A percentile compares a stretch with the other conserved stretches of the same genome.
Evolutionary conservation across 2,329 filamentous ascomycete species (phyloP).

Genomic region (Magnaporthales sp.): DNA sequence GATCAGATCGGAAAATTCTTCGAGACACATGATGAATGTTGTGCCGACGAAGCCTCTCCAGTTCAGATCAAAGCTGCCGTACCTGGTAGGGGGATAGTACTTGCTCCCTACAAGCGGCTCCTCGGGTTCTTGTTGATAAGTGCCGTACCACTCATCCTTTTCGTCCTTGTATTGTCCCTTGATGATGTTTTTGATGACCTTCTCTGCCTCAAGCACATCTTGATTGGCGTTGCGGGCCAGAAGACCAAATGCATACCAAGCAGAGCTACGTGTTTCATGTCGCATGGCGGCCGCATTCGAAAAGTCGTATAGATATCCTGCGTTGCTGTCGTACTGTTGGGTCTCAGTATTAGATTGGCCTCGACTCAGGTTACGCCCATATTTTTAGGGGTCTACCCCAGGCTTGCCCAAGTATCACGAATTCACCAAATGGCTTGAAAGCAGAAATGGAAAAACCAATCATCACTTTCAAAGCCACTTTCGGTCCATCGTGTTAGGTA

Average conservation of each 20-base stretch:
- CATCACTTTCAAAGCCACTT: not conserved
- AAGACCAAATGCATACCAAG: constrained; percentile 51
- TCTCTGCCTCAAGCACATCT: constrained; percentile 40
- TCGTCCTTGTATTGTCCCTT: constrained; percentile 40
- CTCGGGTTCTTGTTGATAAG: constrained; percentile 46
- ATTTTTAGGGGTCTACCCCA: not conserved
- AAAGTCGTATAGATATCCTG: constrained; percentile 45
- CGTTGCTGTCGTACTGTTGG: constrained; percentile 36
- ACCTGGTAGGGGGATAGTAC: constrained; percentile 33
- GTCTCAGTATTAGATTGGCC: not conserved
- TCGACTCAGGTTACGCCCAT: not conserved
- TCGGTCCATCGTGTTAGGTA: not conserved
- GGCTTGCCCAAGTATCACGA: not conserved
- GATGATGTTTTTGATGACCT: constrained; percentile 46
- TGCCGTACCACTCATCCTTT: constrained; percentile 41
- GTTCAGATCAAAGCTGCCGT: constrained; percentile 54
- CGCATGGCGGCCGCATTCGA: constrained; percentile 33
- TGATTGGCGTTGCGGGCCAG: constrained; percentile 42
- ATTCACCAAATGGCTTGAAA: not conserved
- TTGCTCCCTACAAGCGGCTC: constrained; percentile 46
- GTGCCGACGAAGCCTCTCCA: constrained; percentile 57
- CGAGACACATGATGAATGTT: constrained; percentile 46
- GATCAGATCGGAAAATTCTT: constrained; percentile 45
- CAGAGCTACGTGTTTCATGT: constrained; percentile 47
- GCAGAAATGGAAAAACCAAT: not conserved